These are phyloP conservation scores for Mortierella sp. DNA, from an alignment of 371 early-diverging fungal genomes.

Conservation along the genomic window DNA sequence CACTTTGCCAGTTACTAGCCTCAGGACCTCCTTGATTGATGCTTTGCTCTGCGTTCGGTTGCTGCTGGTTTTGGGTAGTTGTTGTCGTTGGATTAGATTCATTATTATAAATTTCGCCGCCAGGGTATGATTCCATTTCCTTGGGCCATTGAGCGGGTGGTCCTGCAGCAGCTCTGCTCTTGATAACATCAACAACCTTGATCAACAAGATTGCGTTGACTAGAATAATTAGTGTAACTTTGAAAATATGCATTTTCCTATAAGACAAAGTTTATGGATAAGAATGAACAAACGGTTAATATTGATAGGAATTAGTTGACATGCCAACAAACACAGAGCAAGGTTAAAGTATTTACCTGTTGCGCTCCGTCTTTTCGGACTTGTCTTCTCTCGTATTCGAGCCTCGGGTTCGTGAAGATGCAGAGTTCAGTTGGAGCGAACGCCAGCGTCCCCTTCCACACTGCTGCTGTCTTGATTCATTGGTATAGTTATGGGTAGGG, in stretches of 20 bases:
- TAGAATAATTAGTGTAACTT: conserved; percentile 29
- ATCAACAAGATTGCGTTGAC: conserved; percentile 35
- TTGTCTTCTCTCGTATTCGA: conserved; percentile 15
- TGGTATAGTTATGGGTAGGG: conserved; percentile 3
- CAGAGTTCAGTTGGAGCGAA: conserved; percentile 11
- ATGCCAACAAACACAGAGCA: neutral
- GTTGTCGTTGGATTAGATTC: neutral
- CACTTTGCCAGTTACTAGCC: neutral
- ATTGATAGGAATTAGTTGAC: neutral
- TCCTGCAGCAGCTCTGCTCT: conserved; percentile 4
- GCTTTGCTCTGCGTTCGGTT: neutral
- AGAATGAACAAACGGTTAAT: neutral
- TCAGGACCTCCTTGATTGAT: neutral
- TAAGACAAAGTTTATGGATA: neutral
- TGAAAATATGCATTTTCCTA: conserved; percentile 31
- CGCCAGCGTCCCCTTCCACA: conserved; percentile 33
- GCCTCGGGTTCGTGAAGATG: conserved; percentile 5
- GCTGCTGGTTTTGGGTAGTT: neutral
- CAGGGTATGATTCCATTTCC: conserved; percentile 33
- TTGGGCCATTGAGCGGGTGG: conserved; percentile 21
- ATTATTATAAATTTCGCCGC: conserved; percentile 12
- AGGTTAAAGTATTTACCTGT: conserved; percentile 15
- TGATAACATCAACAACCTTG: conserved; percentile 27
- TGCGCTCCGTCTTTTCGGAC: conserved; percentile 3
- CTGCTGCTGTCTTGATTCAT: conserved; percentile 9